Percentiles rank a stretch among this genome's conserved stretches.
These are phyloP conservation scores for Cyclotella kingstonii DNA, from an alignment of 108 stramenopile species.

Conservation along the genomic window DNA sequence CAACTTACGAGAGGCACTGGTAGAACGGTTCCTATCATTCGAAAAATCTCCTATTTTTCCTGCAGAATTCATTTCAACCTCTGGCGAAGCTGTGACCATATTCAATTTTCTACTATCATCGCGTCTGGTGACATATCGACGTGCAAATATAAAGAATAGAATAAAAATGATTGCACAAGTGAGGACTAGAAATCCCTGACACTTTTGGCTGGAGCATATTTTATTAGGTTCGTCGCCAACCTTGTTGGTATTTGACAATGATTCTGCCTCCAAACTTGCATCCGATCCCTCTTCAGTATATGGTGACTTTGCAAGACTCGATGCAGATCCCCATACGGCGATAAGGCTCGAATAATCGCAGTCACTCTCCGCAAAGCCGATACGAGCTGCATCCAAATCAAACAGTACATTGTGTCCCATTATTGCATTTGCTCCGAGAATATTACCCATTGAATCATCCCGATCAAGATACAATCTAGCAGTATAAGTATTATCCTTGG, in stretches of 20 bases:
- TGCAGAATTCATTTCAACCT: conserved; percentile 34
- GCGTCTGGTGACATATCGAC: conserved; percentile 30
- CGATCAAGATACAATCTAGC: conserved; percentile 63
- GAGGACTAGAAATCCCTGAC: conserved; percentile 19
- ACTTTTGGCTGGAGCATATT: conserved; percentile 24
- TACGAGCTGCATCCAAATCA: conserved; percentile 79
- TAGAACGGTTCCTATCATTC: conserved; percentile 7
- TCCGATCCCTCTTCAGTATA: no score
- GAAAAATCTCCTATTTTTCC: conserved; percentile 6
- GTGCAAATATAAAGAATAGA: conserved; percentile 27
- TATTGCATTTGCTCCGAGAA: conserved; percentile 96
- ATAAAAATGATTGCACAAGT: conserved; percentile 21
- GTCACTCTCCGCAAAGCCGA: conserved; percentile 91
- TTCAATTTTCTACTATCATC: not conserved
- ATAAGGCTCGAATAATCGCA: conserved; percentile 55
- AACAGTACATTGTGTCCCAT: conserved; percentile 94
- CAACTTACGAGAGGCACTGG: not conserved
- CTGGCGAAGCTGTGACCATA: not conserved
- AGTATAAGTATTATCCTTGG: conserved; percentile 54
- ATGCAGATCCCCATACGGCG: no score
- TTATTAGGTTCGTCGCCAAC: not conserved
- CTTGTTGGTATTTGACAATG: no score
- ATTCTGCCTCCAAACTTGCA: not conserved
- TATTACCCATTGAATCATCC: conserved; percentile 71
- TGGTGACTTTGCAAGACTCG: no score